phyloP scores from a whole-genome alignment of 2,329 filamentous ascomycete genomes.

The Penicillium frequentans region DNA sequence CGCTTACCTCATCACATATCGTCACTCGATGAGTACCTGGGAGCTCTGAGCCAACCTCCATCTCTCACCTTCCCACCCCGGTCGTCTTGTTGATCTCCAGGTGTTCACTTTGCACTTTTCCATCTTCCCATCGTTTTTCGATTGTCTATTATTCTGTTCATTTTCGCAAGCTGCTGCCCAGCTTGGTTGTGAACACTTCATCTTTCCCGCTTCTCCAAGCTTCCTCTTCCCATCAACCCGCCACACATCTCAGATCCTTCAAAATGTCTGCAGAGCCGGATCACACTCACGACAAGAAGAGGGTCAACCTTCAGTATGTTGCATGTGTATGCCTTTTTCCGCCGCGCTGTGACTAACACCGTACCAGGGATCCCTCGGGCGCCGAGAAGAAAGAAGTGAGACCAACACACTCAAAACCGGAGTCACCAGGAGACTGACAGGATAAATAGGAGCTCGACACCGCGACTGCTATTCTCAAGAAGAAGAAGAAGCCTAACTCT shows the following conservation, averaged over 20 bases:
- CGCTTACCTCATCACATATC: constrained; percentile 39
- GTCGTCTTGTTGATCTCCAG: constrained; percentile 18
- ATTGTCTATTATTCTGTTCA: constrained; percentile 10
- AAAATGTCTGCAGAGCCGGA: constrained; percentile 71
- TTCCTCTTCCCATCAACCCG: constrained; percentile 23
- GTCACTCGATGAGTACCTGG: constrained; percentile 37
- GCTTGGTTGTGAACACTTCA: constrained; percentile 24
- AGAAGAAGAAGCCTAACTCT: constrained; percentile 99
- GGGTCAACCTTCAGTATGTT: constrained; percentile 78
- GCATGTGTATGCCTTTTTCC: background rate
- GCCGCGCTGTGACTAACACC: background rate
- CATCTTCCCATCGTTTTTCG: constrained; percentile 11
- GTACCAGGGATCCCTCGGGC: constrained; percentile 77
- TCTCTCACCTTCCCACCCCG: constrained; percentile 6
- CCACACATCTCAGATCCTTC: constrained; percentile 31
- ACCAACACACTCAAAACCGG: constrained; percentile 12
- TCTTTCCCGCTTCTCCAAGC: constrained; percentile 23
- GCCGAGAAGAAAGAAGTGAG: constrained; percentile 78
- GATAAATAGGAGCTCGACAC: constrained; percentile 74
- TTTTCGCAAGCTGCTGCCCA: constrained; percentile 13
- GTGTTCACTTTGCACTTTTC: constrained; percentile 6
- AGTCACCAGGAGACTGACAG: background rate
- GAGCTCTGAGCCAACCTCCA: constrained; percentile 24
- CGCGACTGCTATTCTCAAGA: constrained; percentile 95
- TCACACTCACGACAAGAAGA: constrained; percentile 68